Evolutionary conservation across 192 early-diverging fungal genomes (phyloP), one percentile per base, ranked within the genome.

Genomic region (Mortierella antarctica): DNA sequence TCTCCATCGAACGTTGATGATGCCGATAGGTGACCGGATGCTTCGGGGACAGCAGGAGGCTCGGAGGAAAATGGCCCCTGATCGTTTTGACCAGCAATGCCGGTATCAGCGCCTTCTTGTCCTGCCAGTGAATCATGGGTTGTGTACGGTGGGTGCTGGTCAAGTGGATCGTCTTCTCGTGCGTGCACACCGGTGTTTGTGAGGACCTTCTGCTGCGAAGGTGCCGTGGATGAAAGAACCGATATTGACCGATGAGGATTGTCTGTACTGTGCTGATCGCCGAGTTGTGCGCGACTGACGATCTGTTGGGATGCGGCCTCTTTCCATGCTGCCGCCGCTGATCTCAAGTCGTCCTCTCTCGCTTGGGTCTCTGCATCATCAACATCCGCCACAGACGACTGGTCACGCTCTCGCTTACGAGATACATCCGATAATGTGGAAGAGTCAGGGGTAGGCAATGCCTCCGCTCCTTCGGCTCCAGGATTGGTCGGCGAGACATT

Each of bases 401-500:
- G 6, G 5, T 68, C 66, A 14, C 55, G 55, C n/a, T 56, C 55
- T 48, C 66, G 15, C 55, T 68, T 68, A 18, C 55, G 55, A 6
- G 55, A 12, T 5, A 55, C 47, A 41, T 58, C 39, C 1, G n/a
- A 31, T 3, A 31, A 3, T 31, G 31, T 31, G 1, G 31, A 31
- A 31, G 31, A 31, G 31, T 31, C 31, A 31, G 31, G 7, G 14
- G 18, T 9, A 20, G 11, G n/a, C 54, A 56, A 20, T 21, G 54
- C 54, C 3, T 23, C 42, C 8, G 42, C 1, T 31, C 31, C 31
- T 31, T 31, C 31, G 31, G 31, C 31, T 31, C 31, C 31, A 31
- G 31, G 31, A 31, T 31, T 31, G 31, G 31, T 31, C 31, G 31
- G 31, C 3, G 31, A 31, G 31, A 31, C 64, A 44, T 66, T 42